Evolutionary conservation across 2,329 filamentous ascomycete genomes (phyloP).

Genomic region (Herpotrichia juniperi): DNA sequence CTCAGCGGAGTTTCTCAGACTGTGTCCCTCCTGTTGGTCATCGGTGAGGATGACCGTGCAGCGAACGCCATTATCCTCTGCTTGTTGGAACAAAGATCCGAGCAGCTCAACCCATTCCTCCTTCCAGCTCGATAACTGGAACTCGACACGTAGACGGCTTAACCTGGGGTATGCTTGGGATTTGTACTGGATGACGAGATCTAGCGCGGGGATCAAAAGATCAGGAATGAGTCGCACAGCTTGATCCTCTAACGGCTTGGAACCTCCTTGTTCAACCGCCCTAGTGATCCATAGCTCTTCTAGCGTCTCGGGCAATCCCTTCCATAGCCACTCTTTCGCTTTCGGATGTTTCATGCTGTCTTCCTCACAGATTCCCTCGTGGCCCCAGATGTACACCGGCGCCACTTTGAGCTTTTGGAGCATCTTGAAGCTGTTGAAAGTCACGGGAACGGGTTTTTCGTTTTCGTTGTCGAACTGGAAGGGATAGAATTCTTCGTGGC

Average conservation of each 20-base stretch:
- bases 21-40: too few relatives aligned
- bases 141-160: background rate
- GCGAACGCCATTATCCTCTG: background rate
- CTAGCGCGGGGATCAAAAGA: background rate
- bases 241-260: too few relatives aligned
- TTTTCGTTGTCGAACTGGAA: background rate
- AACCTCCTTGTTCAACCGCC: background rate
- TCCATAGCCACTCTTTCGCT: background rate
- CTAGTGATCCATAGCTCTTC: background rate
- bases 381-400: background rate
- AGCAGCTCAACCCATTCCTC: background rate
- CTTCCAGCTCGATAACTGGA: background rate
- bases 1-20: too few relatives aligned
- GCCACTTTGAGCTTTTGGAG: background rate
- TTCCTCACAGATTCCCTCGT: background rate
- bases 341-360: background rate
- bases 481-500: conserved; percentile 1
- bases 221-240: background rate
- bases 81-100: background rate
- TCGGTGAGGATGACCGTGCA: background rate
- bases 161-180: background rate
- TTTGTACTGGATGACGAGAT: background rate
- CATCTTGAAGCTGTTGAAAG: background rate
- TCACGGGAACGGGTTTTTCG: background rate
- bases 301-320: background rate